Evolutionary conservation across 1,139 yeast species (phyloP), one percentile per base, ranked within the genome.

Genomic region (Pneumocystis murina): DNA sequence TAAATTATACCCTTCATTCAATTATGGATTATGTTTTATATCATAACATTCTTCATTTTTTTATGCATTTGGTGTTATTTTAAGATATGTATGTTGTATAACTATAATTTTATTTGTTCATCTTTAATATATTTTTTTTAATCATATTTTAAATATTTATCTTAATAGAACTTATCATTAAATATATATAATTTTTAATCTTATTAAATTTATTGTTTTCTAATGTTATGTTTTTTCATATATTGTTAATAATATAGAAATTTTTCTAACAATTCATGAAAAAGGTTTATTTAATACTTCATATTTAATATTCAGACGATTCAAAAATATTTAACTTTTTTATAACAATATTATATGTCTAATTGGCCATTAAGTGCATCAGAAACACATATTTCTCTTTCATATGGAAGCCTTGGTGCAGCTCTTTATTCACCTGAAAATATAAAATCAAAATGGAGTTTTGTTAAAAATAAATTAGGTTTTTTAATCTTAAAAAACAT

Each of bases 331-430:
- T 6, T 10, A 10, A 24, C 30, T 48, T 41, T 41, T 8, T 41
- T 41, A 8, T 48, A 48, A 3, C 16, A 48, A 10, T 58, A 40
- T 20, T 58, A 40, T 30, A 58, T 58, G 60, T 58, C 60, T 38
- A 30, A 6, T 10, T 58, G 60, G 60, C 60, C 60, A 30, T 38
- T 58, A 38, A 58, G 43, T 20, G 30, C 30, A 2, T 58, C 39
- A 20, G 41, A 38, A 20, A 58, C 60, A 38, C 60, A 58, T 40
- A 24, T 58, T 58, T 58, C 36, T 20, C 43, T 61, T 40, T 57
- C 54, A 12, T 61, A 57, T 40, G 60, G 60, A 20, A 40, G 14
- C 16, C n/a, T 28, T 20, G 60, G 60, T 58, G 41, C 60, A 40
- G 43, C 60, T n/a, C 14, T 48, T 7, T 48, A 48, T 48, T 24